Conservation (phyloP, 2,329 filamentous ascomycete species). For the Calycina marina region DNA sequence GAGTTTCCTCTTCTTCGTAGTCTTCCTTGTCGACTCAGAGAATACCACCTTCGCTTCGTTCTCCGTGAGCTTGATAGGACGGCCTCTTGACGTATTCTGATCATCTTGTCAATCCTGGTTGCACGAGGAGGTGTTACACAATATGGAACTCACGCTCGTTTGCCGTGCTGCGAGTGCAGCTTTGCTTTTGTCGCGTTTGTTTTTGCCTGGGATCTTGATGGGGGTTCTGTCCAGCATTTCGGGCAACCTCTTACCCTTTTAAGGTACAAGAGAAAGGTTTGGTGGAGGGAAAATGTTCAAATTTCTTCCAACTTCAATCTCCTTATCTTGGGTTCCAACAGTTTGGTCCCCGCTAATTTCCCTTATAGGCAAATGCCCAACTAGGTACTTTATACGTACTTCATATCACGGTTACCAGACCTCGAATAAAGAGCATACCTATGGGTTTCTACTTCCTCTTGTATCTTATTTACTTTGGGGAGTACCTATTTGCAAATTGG, state of each 20-base stretch:
- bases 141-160: slow-evolving; percentile 9
- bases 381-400: too few relatives aligned
- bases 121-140: background rate
- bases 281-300: background rate
- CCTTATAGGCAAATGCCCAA: too few relatives aligned
- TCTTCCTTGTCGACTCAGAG: slow-evolving; percentile 1
- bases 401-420: too few relatives aligned
- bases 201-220: slow-evolving; percentile 20
- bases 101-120: background rate
- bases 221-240: slow-evolving; percentile 20
- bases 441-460: too few relatives aligned
- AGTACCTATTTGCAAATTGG: too few relatives aligned
- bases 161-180: slow-evolving; percentile 12
- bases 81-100: slow-evolving; percentile 6
- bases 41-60: background rate
- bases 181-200: slow-evolving; percentile 13
- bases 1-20: slow-evolving; percentile 8
- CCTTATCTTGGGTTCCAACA: too few relatives aligned
- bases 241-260: background rate
- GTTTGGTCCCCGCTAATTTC: too few relatives aligned
- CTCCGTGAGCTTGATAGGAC: slow-evolving; percentile 9
- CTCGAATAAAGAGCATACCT: too few relatives aligned
- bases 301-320: too few relatives aligned
- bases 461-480: too few relatives aligned
- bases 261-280: background rate